A percentile compares a stretch with the other conserved stretches of the same genome.
phyloP scores from a whole-genome alignment of 2,329 filamentous ascomycete species.

The Chrysosporium queenslandicum region DNA sequence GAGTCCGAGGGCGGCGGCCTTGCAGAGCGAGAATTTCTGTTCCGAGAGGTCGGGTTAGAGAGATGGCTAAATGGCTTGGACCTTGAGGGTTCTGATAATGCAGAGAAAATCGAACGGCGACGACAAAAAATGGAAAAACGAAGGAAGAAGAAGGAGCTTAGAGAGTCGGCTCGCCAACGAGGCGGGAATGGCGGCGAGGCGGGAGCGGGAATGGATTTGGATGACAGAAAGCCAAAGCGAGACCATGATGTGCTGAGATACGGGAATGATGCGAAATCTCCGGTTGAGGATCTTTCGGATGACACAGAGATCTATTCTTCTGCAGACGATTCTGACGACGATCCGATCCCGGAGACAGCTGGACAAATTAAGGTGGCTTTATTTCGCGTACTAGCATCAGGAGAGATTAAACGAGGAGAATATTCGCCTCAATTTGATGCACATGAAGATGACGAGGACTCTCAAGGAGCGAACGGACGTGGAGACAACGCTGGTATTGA shows the following conservation, averaged over 20 bases:
- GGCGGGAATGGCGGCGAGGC: constrained; percentile 31
- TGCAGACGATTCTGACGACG: constrained; percentile 62
- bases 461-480: constrained; percentile 34
- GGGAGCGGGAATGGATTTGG: constrained; percentile 34
- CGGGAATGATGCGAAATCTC: constrained; percentile 62
- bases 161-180: constrained; percentile 44
- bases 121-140: constrained; percentile 69
- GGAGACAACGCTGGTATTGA: constrained; percentile 72
- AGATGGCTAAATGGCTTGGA: constrained; percentile 94
- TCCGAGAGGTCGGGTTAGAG: constrained; percentile 91
- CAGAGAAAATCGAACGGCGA: constrained; percentile 61
- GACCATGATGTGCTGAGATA: constrained; percentile 62
- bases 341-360: constrained; percentile 77
- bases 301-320: constrained; percentile 56
- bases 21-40: constrained; percentile 91
- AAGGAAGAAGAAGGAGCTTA: constrained; percentile 57
- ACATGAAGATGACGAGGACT: constrained; percentile 82
- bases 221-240: constrained; percentile 25
- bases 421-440: constrained; percentile 97
- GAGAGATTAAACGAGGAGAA: constrained; percentile 94
- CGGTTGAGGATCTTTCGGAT: constrained; percentile 62
- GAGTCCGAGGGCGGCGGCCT: constrained; percentile 85
- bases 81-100: constrained; percentile 82
- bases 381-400: constrained; percentile 87
- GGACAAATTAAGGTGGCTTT: constrained; percentile 97